These are phyloP conservation scores for Herpotrichia juniperi DNA, from an alignment of 2,329 filamentous ascomycete genomes.

Conservation along the genomic window DNA sequence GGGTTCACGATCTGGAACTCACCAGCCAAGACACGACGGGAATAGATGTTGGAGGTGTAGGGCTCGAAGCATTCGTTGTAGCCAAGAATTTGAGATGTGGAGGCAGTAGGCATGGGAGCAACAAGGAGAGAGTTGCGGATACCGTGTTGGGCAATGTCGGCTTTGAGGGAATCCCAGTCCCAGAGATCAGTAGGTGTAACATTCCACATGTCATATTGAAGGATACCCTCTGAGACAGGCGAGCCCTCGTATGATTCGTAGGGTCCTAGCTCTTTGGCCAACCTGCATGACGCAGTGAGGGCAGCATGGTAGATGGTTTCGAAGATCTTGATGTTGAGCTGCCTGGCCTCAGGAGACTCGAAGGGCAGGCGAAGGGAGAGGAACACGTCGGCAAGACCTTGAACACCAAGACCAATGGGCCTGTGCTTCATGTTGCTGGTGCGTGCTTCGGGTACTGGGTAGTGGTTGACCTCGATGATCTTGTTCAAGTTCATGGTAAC, in stretches of 20 bases:
- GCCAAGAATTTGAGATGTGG: conserved; percentile 95
- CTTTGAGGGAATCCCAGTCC: conserved; percentile 92
- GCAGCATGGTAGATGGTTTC: conserved; percentile 99
- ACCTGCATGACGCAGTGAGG: conserved; percentile 83
- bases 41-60: conserved; percentile 99
- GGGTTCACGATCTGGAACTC: conserved; percentile 99
- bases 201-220: conserved; percentile 99
- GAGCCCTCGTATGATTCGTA: conserved; percentile 94
- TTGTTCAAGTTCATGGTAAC: conserved; percentile 96
- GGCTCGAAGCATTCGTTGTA: conserved; percentile 99
- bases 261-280: conserved; percentile 81
- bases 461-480: conserved; percentile 98
- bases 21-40: conserved; percentile 93
- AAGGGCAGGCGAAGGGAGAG: conserved; percentile 95
- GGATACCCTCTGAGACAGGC: conserved; percentile 90
- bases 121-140: conserved; percentile 94
- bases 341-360: conserved; percentile 90
- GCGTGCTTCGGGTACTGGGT: conserved; percentile 90
- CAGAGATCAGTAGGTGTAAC: conserved; percentile 92
- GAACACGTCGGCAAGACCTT: conserved; percentile 97
- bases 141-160: conserved; percentile 89
- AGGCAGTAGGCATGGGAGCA: conserved; percentile 97
- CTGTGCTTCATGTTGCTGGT: conserved; percentile 98
- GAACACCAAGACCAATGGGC: conserved; percentile 94
- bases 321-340: conserved; percentile 98